Evolutionary conservation across 2,329 filamentous ascomycete genomes (phyloP).

Genomic region (Cordyceps tenuipes): DNA sequence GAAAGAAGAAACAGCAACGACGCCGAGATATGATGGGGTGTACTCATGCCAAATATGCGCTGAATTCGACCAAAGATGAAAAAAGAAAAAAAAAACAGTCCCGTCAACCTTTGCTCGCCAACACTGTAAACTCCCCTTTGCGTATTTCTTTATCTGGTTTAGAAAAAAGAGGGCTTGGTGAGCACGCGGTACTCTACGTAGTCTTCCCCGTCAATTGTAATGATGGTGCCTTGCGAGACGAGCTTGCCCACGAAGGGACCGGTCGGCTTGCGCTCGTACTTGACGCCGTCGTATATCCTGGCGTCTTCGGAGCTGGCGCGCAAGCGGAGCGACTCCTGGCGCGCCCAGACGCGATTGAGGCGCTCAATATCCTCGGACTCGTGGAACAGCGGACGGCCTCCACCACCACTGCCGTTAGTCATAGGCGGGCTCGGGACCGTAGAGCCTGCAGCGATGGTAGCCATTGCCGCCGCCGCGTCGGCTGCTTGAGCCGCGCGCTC

Average conservation of each 20-base stretch:
- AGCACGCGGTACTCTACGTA: conserved; percentile 60
- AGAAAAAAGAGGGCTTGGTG: conserved; percentile 55
- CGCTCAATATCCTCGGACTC: conserved; percentile 42
- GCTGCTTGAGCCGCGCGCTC: conserved; percentile 29
- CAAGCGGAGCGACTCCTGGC: conserved; percentile 41
- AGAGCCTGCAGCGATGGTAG: conserved; percentile 13
- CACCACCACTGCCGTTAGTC: conserved; percentile 23
- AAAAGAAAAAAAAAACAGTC: neutral
- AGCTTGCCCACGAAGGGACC: conserved; percentile 56
- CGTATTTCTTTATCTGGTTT: conserved; percentile 4
- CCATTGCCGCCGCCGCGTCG: conserved; percentile 20
- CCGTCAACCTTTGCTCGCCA: neutral
- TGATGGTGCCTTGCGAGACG: conserved; percentile 52
- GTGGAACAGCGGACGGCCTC: conserved; percentile 27
- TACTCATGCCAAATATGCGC: conserved; percentile 3
- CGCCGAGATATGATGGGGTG: neutral
- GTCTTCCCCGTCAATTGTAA: conserved; percentile 58
- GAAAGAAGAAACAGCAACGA: neutral
- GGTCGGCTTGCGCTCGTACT: conserved; percentile 53
- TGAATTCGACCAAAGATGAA: neutral
- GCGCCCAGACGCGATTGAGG: conserved; percentile 47
- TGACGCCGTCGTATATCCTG: conserved; percentile 51
- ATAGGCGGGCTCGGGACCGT: conserved; percentile 15
- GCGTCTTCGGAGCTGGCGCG: conserved; percentile 39
- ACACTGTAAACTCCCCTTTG: neutral